These are phyloP conservation scores for Ophiostoma tasmaniense DNA, from an alignment of 2,329 filamentous ascomycete species.

Conservation along the genomic window DNA sequence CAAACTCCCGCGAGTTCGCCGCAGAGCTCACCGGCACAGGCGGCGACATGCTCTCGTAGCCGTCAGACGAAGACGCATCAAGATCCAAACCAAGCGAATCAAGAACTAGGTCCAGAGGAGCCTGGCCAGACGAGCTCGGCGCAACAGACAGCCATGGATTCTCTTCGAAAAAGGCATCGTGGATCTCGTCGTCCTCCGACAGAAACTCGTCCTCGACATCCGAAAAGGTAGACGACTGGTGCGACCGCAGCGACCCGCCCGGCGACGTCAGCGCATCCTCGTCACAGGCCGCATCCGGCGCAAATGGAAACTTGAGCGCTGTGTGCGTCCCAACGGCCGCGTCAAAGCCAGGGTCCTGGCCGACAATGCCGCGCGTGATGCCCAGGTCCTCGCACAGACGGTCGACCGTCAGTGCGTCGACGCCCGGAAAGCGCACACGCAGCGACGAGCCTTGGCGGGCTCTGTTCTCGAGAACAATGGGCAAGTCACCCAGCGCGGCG, in stretches of 20 bases:
- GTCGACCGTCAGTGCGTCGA: conserved; percentile 75
- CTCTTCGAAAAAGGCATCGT: conserved; percentile 18
- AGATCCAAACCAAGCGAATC: not conserved
- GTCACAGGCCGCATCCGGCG: conserved; percentile 46
- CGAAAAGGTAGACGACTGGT: conserved; percentile 21
- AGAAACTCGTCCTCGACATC: conserved; percentile 11
- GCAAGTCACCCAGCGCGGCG: conserved; percentile 70
- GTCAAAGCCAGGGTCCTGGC: conserved; percentile 70
- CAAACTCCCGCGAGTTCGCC: conserved; percentile 35
- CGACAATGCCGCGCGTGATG: conserved; percentile 69
- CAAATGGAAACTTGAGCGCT: conserved; percentile 79
- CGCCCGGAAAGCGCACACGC: conserved; percentile 82
- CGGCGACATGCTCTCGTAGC: conserved; percentile 44
- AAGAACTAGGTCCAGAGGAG: too few relatives aligned
- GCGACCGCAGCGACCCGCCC: conserved; percentile 40
- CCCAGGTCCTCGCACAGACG: conserved; percentile 77
- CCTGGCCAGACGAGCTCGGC: conserved; percentile 23
- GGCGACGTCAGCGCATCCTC: conserved; percentile 33
- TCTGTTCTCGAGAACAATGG: conserved; percentile 60
- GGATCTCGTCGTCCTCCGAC: conserved; percentile 27
- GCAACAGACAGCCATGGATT: conserved; percentile 36
- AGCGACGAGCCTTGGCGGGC: conserved; percentile 52
- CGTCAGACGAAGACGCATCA: conserved; percentile 24
- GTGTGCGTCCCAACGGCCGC: conserved; percentile 57
- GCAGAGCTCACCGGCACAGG: conserved; percentile 33